phyloP scores from a whole-genome alignment of 495 filamentous ascomycete species.

The Annulohypoxylon bovei region DNA sequence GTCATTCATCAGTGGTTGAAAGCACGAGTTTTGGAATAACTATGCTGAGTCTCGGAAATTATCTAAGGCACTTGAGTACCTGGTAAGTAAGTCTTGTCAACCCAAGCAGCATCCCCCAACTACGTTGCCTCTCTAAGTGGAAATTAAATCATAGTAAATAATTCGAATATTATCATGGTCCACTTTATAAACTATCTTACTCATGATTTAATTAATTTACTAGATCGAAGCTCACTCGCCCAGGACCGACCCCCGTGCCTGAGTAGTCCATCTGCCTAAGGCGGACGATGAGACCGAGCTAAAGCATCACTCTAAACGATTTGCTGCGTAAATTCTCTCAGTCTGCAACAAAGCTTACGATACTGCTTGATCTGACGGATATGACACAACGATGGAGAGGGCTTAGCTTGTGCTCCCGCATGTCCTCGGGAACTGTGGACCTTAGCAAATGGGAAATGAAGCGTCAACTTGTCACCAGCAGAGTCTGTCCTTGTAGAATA shows the following conservation, averaged over 20 bases:
- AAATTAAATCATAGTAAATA: too few species aligned
- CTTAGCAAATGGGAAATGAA: not conserved
- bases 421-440: not conserved
- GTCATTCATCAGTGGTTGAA: not conserved
- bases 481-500: not conserved
- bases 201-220: conserved; percentile 5
- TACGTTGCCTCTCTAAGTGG: not conserved
- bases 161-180: not conserved
- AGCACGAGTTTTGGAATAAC: not conserved
- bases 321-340: too few species aligned
- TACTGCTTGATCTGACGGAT: not conserved
- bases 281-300: not conserved
- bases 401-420: not conserved
- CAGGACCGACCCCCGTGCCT: not conserved
- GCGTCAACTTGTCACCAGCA: not conserved
- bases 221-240: conserved; percentile 7
- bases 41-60: not conserved
- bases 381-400: not conserved
- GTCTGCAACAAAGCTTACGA: not conserved
- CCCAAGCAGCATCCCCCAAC: not conserved
- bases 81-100: not conserved
- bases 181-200: not conserved
- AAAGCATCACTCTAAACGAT: not conserved
- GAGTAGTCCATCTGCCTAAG: not conserved
- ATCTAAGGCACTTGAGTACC: not conserved